A percentile compares a stretch with the other conserved stretches of the same genome.
Conservation (phyloP, 2,329 filamentous ascomycete genomes). For the Sarocladium oryzae region DNA sequence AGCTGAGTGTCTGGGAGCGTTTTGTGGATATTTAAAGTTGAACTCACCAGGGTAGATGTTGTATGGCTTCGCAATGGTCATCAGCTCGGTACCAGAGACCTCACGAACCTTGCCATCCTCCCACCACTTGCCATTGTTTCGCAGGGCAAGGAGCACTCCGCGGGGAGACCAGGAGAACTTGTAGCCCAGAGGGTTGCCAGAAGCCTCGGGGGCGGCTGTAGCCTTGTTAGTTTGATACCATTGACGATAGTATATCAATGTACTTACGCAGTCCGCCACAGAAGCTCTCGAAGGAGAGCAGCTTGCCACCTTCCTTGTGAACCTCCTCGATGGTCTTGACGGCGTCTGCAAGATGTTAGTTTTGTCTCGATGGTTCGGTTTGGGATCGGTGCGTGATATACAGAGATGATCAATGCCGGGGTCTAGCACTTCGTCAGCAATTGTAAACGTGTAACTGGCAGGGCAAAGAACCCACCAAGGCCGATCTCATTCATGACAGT, state of each 20-base stretch:
- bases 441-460: not conserved
- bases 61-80: slow-evolving; percentile 85
- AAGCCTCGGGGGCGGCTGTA: slow-evolving; percentile 33
- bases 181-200: slow-evolving; percentile 85
- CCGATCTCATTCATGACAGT: slow-evolving; percentile 98
- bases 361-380: not conserved
- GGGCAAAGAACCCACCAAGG: slow-evolving; percentile 29
- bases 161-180: slow-evolving; percentile 79
- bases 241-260: slow-evolving; percentile 46
- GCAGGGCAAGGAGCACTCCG: slow-evolving; percentile 79
- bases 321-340: slow-evolving; percentile 84
- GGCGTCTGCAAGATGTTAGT: slow-evolving; percentile 50
- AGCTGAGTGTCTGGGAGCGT: no score
- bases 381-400: slow-evolving; percentile 11
- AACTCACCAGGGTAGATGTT: slow-evolving; percentile 62
- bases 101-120: slow-evolving; percentile 70
- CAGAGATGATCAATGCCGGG: slow-evolving; percentile 66
- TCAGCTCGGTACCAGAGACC: slow-evolving; percentile 60
- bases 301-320: slow-evolving; percentile 81
- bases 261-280: slow-evolving; percentile 63
- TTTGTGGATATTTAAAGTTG: no score
- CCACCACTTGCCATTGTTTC: slow-evolving; percentile 80
- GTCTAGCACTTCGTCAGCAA: slow-evolving; percentile 34
- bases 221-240: slow-evolving; percentile 40
- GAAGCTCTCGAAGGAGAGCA: slow-evolving; percentile 74